These are phyloP conservation scores for Skeletonema potamos DNA, from an alignment of 108 stramenopile species.

Conservation along the genomic window DNA sequence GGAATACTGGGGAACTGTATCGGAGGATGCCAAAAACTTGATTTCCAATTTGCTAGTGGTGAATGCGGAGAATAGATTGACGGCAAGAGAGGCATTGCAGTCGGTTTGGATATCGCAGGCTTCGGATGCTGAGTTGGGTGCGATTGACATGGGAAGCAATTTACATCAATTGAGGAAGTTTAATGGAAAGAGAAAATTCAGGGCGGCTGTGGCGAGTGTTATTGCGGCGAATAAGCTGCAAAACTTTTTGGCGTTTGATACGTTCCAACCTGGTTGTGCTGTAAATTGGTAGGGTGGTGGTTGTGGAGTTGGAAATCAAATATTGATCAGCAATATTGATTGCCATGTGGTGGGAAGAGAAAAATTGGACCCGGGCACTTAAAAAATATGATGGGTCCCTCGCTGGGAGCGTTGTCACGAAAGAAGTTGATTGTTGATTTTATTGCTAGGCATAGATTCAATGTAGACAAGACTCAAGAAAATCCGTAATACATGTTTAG, in stretches of 20 bases:
- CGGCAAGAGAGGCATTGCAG: constrained; percentile 67
- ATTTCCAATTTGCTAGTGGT: constrained; percentile 74
- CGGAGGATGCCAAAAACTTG: constrained; percentile 84
- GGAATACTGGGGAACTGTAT: constrained; percentile 85
- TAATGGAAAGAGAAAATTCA: constrained; percentile 88
- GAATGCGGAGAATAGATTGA: constrained; percentile 59
- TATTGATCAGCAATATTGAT: not conserved
- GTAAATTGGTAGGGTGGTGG: not conserved
- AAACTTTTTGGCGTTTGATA: constrained; percentile 46
- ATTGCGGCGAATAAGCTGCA: constrained; percentile 41
- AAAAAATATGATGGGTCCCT: not conserved
- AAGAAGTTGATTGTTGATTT: not conserved
- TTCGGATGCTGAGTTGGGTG: constrained; percentile 61
- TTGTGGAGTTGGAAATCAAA: not conserved
- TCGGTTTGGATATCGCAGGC: constrained; percentile 80
- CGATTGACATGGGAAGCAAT: constrained; percentile 63
- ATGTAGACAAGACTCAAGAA: not conserved
- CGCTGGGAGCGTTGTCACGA: too few species aligned
- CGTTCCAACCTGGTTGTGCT: constrained; percentile 13
- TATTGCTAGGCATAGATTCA: not conserved
- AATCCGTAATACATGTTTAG: too few species aligned
- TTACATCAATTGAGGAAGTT: constrained; percentile 70
- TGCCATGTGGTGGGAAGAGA: too few species aligned
- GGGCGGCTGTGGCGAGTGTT: constrained; percentile 77
- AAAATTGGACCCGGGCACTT: not conserved